Evolutionary conservation across 805 yeast species (phyloP), one percentile per base, ranked within the genome.

Genomic region (Maudiozyma serrabonitensis): DNA sequence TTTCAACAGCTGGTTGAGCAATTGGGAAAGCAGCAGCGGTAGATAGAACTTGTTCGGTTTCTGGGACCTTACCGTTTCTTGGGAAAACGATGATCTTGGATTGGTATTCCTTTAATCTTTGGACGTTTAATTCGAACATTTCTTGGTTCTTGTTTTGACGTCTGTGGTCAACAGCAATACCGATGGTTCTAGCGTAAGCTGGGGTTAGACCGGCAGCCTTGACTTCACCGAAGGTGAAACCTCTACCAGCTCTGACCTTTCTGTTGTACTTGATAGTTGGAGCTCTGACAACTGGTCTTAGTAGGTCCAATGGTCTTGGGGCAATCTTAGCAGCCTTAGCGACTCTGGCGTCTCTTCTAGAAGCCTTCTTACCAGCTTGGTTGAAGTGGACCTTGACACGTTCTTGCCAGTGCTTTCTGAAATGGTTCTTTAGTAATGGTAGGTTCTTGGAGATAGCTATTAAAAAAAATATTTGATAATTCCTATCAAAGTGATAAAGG

Each of bases 361-460:
- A 83, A 70, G 78, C 89, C 84, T 93, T 93, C 84, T 91, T 89
- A 75, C 99, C 99, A 72, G 99, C 96, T 82, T 93, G 99, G 91
- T 93, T 97, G 74, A 93, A 86, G 89, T 95, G 99, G 69, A 88
- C 96, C 75, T 81, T 87, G 83, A 93, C 99, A 73, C 98, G 87
- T 78, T 88, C 95, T 81, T 93, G 98, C 99, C 99, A 93, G 95
- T 91, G 91, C 87, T 91, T 91, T 83, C 97, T 86, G 95, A 91
- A 91, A 82, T 93, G 99, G 85, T 91, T 91, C 85, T 87, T 88
- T 83, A 87, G 86, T 80, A 91, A 80, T 82, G 98, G 96, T 81
- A 89, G 83, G 82, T 91, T 91, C 90, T 93, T 91, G 69, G 93
- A 78, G 83, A 93, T 89, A 78, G 98, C 99, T 90, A 75, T 71